A percentile compares a stretch with the other conserved stretches of the same genome.
Conservation (phyloP, 306 rosid genomes). For the Glycyrrhiza uralensis region DNA sequence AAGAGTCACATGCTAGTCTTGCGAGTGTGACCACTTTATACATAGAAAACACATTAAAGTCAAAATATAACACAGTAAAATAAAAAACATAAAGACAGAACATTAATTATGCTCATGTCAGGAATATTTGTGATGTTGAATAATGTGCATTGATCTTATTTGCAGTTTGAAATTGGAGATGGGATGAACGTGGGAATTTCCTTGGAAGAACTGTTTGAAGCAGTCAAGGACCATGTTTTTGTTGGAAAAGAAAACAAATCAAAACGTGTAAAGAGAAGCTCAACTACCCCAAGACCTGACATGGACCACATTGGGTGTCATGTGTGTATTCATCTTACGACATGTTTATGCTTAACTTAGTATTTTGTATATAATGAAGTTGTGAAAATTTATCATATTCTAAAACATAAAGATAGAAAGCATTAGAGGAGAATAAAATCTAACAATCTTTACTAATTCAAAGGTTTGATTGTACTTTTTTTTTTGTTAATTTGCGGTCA, state of each 20-base stretch:
- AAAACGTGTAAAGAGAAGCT: constrained; percentile 47
- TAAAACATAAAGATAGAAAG: constrained; percentile 4
- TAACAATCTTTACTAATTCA: background rate
- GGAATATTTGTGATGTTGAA: constrained; percentile 2
- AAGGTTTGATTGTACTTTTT: background rate
- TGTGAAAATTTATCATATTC: constrained; percentile 1
- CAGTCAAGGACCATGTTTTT: constrained; percentile 33
- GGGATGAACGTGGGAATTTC: constrained; percentile 41
- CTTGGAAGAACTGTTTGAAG: constrained; percentile 52
- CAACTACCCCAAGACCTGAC: constrained; percentile 44
- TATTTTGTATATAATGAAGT: constrained; percentile 7
- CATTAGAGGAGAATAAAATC: background rate
- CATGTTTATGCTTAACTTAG: background rate
- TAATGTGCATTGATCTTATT: constrained; percentile 28
- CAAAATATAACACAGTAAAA: background rate
- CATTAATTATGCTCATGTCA: background rate
- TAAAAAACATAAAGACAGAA: background rate
- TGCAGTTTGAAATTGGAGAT: constrained; percentile 57
- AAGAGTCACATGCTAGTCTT: background rate
- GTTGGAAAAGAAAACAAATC: constrained; percentile 39
- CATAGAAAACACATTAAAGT: background rate
- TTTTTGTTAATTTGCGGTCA: background rate
- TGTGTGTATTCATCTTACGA: constrained; percentile 45
- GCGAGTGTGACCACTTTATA: background rate
- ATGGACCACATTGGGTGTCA: constrained; percentile 42